Evolutionary conservation across 202 grass and related monocot species (phyloP).

Genomic region (Digitaria exilis): DNA sequence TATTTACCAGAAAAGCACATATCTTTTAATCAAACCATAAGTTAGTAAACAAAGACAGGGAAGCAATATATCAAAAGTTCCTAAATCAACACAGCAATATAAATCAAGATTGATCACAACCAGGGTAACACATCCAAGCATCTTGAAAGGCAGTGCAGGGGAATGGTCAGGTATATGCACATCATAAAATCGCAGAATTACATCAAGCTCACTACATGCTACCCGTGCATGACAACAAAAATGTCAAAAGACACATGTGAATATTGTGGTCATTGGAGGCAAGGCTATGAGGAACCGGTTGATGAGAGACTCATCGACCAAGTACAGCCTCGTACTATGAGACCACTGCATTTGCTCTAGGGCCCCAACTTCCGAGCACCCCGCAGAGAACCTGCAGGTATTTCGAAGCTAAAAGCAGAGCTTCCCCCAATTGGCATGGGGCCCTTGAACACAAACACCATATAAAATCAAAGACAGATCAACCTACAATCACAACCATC

Average conservation of each 20-base stretch:
- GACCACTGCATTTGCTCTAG: constrained; percentile 52
- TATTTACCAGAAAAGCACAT: neutral
- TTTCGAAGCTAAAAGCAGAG: constrained; percentile 68
- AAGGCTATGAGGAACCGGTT: constrained; percentile 45
- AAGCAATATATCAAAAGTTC: too few species aligned
- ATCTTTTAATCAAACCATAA: neutral
- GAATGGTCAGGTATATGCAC: neutral
- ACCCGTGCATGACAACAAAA: neutral
- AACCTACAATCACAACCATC: neutral
- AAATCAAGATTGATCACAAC: neutral
- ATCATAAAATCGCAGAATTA: too few species aligned
- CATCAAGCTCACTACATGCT: neutral
- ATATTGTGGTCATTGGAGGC: constrained; percentile 81
- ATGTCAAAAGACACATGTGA: neutral
- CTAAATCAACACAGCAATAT: too few species aligned
- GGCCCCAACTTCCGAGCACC: constrained; percentile 67
- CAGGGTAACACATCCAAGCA: neutral
- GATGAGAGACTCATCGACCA: constrained; percentile 41
- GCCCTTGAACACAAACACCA: neutral
- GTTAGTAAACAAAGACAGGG: neutral
- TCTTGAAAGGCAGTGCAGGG: neutral
- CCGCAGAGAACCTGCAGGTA: constrained; percentile 91
- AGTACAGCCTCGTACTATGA: constrained; percentile 79
- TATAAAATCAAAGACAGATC: neutral
- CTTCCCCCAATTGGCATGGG: constrained; percentile 69